Evolutionary conservation across 306 rosid species (phyloP), one percentile per base, ranked within the genome.

Genomic region (Quercus robur): DNA sequence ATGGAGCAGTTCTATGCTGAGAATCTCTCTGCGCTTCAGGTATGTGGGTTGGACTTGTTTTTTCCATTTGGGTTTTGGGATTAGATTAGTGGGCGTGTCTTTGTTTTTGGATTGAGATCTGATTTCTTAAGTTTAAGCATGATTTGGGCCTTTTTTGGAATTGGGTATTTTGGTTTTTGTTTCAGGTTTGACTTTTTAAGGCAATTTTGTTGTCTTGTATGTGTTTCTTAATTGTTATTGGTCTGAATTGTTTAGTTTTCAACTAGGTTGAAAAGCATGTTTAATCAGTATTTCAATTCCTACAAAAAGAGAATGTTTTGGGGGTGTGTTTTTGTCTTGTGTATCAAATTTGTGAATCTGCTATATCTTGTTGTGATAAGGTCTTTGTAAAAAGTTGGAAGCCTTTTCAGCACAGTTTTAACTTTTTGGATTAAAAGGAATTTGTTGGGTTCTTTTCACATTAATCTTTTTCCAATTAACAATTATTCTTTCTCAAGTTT

Each of bases 21-120:
- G 67, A 56, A 87, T 6, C 75, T 94, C 51, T 83, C 90, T 2
- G 78, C 97, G 6, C 78, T 89, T 90, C 94, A 94, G 98, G 98
- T 94, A 84, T 58, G 5, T 13, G 38, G 3, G 0, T 5, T 71
- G 11, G 28, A 20, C 62, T n/a, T 13, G 56, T 13, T 14, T 44
- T 56, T 19, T 20, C 18, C 26, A 23, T 54, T 5, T 56, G 12
- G 49, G 25, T 35, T 66, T 33, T 74, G 63, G 20, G 28, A 19
- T 25, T 15, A n/a, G 30, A 12, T 59, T 12, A 46, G 71, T 71
- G 63, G 35, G 35, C 1, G 5, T 9, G 30, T 64, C 19, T 33
- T 51, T 54, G 51, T 6, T 71, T 55, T 75, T 13, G 18, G 19
- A 4, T 68, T 9, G 72, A 68, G 72, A 68, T 68, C 52, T 68